Base-by-base conservation (phyloP, 1,284 basidiomycete genomes). In the Ustilago loliicola region DNA sequence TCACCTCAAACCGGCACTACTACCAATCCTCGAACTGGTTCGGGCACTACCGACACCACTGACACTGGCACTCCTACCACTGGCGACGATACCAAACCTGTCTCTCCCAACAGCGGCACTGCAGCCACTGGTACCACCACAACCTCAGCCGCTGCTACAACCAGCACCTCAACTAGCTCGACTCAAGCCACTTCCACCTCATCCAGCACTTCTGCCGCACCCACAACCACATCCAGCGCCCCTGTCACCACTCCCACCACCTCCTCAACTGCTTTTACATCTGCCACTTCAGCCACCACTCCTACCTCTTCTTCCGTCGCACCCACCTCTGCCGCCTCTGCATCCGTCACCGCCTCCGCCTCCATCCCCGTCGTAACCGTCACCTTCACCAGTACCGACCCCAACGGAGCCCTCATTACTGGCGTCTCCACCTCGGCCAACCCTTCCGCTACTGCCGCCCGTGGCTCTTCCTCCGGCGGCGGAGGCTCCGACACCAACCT, bases 401-500 rank as follows among this genome's bases (percentile, higher is more conserved):
- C 61, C 61, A 47, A 61, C 25, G 72, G 72, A 13, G 54, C 53
- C 6, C 23, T 78, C 45, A 34, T 71, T 65, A 78, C 76, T 1
- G 67, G 69, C 17, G 17, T 63, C 15, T 63, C 42, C 56, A 65
- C 68, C 21, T 74, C 76, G 15, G 55, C 68, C 52, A 59, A 60
- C 40, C 64, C 68, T 8, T 38, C 65, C 11, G 57, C 64, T 27
- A 58, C 72, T 0, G 42, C 19, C 25, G 51, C 34, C 15, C 21
- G 57, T 8, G 47, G 55, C 38, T 54, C 61, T 15, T 40, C 58
- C 47, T 65, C 62, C 5, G 50, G 48, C 48, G 25, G 54, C 3
- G 38, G 64, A 8, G 65, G 72, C 15, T 78, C 72, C 36, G 45
- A 58, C 55, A 36, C 61, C 66, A 80, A 80, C 67, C 61, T 80